A percentile compares a stretch with the other conserved stretches of the same genome.
phyloP scores from a whole-genome alignment of 140 eudicot species.

The Flaveria floridana region DNA sequence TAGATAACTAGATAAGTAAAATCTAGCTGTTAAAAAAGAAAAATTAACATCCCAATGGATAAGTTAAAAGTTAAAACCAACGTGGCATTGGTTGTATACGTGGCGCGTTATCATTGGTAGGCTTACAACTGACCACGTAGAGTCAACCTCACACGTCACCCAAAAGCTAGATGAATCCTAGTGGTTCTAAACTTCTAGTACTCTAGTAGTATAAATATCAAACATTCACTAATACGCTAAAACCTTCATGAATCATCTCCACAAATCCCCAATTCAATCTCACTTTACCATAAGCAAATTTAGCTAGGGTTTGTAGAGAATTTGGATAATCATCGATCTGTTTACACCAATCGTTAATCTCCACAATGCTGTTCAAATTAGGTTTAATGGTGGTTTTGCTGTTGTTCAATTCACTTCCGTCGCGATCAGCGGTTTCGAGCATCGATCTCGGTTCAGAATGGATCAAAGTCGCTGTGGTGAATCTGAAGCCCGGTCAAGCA shows the following conservation, averaged over 20 bases:
- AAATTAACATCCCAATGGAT: neutral
- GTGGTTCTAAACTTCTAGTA: neutral
- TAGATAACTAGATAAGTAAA: too few relatives aligned
- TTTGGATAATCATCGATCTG: conserved; percentile 9
- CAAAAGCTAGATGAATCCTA: conserved; percentile 9
- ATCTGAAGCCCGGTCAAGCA: conserved; percentile 80
- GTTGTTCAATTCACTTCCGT: conserved; percentile 32
- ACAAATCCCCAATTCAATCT: conserved; percentile 32
- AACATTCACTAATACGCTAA: conserved; percentile 15
- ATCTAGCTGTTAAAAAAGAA: neutral
- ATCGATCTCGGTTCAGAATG: conserved; percentile 97
- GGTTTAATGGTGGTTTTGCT: conserved; percentile 35
- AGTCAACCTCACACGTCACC: conserved; percentile 28
- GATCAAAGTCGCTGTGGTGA: conserved; percentile 91
- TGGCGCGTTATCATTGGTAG: conserved; percentile 41
- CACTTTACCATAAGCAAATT: conserved; percentile 23
- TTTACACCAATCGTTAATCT: neutral
- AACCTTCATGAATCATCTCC: conserved; percentile 31
- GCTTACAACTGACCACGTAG: conserved; percentile 32
- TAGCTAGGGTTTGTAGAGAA: conserved; percentile 25
- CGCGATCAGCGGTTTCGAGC: conserved; percentile 85
- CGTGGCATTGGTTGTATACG: conserved; percentile 35
- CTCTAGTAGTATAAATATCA: neutral
- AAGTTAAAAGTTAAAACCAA: conserved; percentile 21
- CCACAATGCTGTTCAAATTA: conserved; percentile 31